Base-by-base conservation (phyloP, 2,329 filamentous ascomycete species). In the Ophiostoma sp. region DNA sequence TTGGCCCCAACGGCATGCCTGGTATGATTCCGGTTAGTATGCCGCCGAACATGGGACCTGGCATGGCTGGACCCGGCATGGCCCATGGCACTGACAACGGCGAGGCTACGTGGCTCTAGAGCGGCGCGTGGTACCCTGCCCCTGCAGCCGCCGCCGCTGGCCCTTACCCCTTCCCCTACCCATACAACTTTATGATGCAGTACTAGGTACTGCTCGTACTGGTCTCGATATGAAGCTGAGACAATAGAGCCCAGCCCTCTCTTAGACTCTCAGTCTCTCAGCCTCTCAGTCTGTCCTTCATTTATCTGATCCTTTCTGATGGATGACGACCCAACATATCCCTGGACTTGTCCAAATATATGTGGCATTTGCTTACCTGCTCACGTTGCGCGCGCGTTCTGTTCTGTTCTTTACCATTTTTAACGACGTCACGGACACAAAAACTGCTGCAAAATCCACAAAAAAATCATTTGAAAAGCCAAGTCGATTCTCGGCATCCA, bases 101-200 rank as follows among this genome's bases (percentile, higher is more conserved):
- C 60, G 75, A 77, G 69, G 70, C 73, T 52, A 71, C 72, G 54
- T 75, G 74, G 74, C 72, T 75, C 15, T 74, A 75, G 71, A 69
- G 67, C 36, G 71, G 70, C 71, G n/a, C 72, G 64, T 72, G 72
- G 70, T 72, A 57, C 68, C 35, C 64, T 35, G 68, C 69, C 27
- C 44, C 71, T 33, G 8, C 39, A 11, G 39, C 39, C 11, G 39
- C 1, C 39, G 68, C 68, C 33, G 44, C 71, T 27, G 13, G 39
- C 39, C 39, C 39, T 13, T 41, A 41, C 27, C 31, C 27, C 27
- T 35, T 13, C 54, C 54, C 62, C 1, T 39, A 65, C n/a, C 62
- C 20, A 6, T 65, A 65, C 62, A 39, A 36, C 60, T 64, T 35
- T 23, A 36, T 65, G 62, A 65, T 65, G 62, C 35, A 65, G 3